Percentiles rank a stretch among this genome's conserved stretches.
phyloP scores from a whole-genome alignment of 1,284 basidiomycete genomes.

The Ceratobasidium theobromae region DNA sequence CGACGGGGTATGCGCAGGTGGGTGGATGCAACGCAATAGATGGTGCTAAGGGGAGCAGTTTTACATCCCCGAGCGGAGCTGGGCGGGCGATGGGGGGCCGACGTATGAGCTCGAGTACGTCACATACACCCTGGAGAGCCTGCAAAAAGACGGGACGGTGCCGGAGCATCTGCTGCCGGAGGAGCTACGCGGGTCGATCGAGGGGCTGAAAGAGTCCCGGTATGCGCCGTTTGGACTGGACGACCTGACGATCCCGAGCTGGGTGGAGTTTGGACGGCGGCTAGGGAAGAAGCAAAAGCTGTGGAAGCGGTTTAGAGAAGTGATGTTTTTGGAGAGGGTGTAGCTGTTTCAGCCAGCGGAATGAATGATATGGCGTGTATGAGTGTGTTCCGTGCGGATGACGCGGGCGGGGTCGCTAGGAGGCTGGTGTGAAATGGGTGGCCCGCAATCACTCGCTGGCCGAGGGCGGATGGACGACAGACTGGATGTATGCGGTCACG shows the following conservation, averaged over 20 bases:
- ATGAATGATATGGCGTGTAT: not conserved
- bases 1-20: conserved; percentile 82
- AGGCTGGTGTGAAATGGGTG: too few species aligned
- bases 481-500: not conserved
- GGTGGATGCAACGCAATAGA: conserved; percentile 43
- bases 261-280: conserved; percentile 68
- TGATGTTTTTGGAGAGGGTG: conserved; percentile 74
- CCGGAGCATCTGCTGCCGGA: conserved; percentile 67
- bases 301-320: conserved; percentile 63
- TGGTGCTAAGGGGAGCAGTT: conserved; percentile 55
- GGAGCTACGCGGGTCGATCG: conserved; percentile 45
- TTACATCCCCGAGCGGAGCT: conserved; percentile 69
- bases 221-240: conserved; percentile 69
- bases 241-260: conserved; percentile 78
- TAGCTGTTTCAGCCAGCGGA: conserved; percentile 21
- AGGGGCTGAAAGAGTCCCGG: conserved; percentile 35
- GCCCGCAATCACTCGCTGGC: too few species aligned
- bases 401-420: too few species aligned
- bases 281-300: conserved; percentile 63
- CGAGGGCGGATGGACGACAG: not conserved
- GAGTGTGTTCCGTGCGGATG: too few species aligned
- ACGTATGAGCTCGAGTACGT: conserved; percentile 81
- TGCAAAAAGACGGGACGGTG: conserved; percentile 49
- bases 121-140: conserved; percentile 56
- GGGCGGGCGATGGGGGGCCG: conserved; percentile 53